These are phyloP conservation scores for Delphinella strobiligena DNA, from an alignment of 2,329 filamentous ascomycete genomes.

Conservation along the genomic window DNA sequence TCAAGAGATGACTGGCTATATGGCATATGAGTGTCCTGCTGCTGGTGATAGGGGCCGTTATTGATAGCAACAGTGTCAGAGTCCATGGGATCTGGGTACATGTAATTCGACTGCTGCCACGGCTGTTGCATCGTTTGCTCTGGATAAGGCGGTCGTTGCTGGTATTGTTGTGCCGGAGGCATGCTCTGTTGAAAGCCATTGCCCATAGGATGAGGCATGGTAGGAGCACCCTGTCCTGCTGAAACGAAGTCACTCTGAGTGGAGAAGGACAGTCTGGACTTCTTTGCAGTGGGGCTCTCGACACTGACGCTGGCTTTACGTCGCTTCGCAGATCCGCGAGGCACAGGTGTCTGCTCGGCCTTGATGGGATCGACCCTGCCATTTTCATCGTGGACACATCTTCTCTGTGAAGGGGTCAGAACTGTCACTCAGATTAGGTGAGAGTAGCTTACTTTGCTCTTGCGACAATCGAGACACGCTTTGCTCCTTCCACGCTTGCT, in stretches of 20 bases:
- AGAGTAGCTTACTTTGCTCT: constrained; percentile 46
- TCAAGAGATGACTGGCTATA: constrained; percentile 21
- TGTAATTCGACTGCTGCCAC: constrained; percentile 15
- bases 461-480: constrained; percentile 54
- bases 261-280: constrained; percentile 1
- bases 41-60: constrained; percentile 14
- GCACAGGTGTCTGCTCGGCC: constrained; percentile 48
- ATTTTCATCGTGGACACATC: constrained; percentile 54
- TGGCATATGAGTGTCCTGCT: constrained; percentile 10
- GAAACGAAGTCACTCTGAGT: not conserved
- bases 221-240: not conserved
- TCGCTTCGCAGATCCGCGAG: constrained; percentile 46
- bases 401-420: constrained; percentile 35
- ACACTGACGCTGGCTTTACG: constrained; percentile 33
- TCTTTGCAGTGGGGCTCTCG: constrained; percentile 14
- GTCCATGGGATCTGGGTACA: constrained; percentile 13
- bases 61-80: constrained; percentile 7
- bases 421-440: constrained; percentile 11
- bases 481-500: constrained; percentile 38
- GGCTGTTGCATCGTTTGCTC: constrained; percentile 7
- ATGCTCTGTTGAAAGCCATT: constrained; percentile 11
- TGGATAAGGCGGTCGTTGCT: constrained; percentile 6
- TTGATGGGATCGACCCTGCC: constrained; percentile 53
- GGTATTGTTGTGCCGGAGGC: constrained; percentile 10
- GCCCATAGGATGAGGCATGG: constrained; percentile 6